Base-by-base conservation (phyloP, 192 early-diverging fungal genomes). In the Rhizophagus clarus region DNA sequence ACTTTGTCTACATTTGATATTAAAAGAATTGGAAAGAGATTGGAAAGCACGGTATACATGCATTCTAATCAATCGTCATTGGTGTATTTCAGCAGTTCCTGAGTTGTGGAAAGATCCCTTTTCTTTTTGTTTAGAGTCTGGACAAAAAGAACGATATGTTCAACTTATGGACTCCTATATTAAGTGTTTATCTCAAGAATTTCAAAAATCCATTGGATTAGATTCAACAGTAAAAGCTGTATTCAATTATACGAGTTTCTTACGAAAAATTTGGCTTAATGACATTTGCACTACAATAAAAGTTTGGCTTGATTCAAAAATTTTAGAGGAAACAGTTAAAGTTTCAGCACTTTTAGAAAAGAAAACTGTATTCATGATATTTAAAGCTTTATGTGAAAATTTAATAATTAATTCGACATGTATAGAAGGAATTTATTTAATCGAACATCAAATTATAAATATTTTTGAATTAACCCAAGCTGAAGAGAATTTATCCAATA, bases 71-170 rank as follows among this genome's bases (percentile, higher is more conserved):
- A 72, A 72, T 51, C 32, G 71, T 9, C 71, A 72, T 28, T 72
- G 71, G 71, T 72, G 71, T 72, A 17, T 49, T 45, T 72, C 71
- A 10, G 20, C 26, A 40, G 49, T 72, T 17, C 42, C 37, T 51
- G 40, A 49, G 11, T 51, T 72, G n/a, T 72, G 71, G 71, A 34
- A 17, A 72, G 31, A 72, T 51, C 71, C 71, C n/a, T 72, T 72
- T 28, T 17, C 26, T 34, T 26, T 15, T 67, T 67, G 24, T 31
- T 40, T 40, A 8, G 37, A 40, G 37, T 40, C 5, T 40, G 17
- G 28, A 31, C 15, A 67, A 31, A 67, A 67, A 67, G 64, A 67
- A 17, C 64, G 31, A 67, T 17, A 67, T 31, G 64, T 67, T 31
- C 26, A 67, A 67, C 15, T 67, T 31, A 67, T 67, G 17, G 29